Percentiles rank a stretch among this genome's conserved stretches.
Evolutionary conservation across 2,329 filamentous ascomycete species (phyloP).

Genomic region (Fusarium protoensiforme): DNA sequence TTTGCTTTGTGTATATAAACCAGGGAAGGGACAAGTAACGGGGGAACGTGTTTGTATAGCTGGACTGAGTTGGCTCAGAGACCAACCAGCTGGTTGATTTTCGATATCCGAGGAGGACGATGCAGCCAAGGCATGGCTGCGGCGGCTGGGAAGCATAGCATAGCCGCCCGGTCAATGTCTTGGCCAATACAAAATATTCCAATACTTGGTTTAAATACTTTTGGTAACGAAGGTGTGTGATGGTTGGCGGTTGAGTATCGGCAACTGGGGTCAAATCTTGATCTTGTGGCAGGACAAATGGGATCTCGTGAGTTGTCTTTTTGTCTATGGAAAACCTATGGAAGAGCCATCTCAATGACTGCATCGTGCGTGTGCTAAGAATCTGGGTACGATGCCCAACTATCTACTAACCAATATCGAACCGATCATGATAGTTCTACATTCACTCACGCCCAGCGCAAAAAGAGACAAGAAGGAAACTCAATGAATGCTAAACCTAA

Average conservation of each 20-base stretch:
- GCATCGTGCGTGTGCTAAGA: not conserved
- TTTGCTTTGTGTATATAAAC: constrained; percentile 47
- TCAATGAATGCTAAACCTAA: constrained; percentile 9
- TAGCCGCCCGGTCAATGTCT: constrained; percentile 9
- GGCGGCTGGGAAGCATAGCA: constrained; percentile 20
- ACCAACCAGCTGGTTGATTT: constrained; percentile 20
- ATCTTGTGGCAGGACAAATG: not conserved
- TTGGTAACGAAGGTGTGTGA: not conserved
- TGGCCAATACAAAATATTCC: constrained; percentile 30
- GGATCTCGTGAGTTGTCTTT: not conserved
- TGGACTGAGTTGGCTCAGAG: constrained; percentile 33
- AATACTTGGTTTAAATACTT: not conserved
- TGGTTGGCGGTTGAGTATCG: no score
- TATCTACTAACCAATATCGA: not conserved
- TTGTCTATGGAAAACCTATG: constrained; percentile 12
- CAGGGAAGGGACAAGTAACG: constrained; percentile 33
- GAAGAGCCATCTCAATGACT: constrained; percentile 2
- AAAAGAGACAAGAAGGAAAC: not conserved
- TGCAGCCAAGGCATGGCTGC: constrained; percentile 11
- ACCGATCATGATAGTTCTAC: not conserved
- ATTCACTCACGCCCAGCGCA: not conserved
- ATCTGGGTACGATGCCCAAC: not conserved
- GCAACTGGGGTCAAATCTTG: not conserved
- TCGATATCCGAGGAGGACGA: constrained; percentile 27
- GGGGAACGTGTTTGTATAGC: constrained; percentile 34